Conservation (phyloP, 2,329 filamentous ascomycete genomes). For the Colletotrichum eremochloae region DNA sequence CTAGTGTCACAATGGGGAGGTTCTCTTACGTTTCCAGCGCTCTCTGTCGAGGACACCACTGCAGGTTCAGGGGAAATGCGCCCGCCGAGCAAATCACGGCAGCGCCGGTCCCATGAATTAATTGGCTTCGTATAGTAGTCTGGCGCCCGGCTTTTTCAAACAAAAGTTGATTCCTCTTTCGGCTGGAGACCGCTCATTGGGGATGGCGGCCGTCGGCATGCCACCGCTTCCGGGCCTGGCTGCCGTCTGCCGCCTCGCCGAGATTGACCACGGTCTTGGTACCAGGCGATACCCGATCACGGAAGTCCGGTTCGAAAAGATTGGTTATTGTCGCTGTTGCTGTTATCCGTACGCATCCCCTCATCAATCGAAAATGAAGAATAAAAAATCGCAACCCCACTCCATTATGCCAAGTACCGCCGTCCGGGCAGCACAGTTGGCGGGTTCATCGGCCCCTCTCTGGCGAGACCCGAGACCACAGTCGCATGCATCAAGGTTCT, state of each 20-base stretch:
- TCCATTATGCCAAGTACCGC: conserved; percentile 21
- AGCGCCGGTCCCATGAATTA: background rate
- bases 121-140: background rate
- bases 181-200: background rate
- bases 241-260: conserved; percentile 29
- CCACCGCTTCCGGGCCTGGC: conserved; percentile 11
- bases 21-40: background rate
- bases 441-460: conserved; percentile 23
- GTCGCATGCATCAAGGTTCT: conserved; percentile 14
- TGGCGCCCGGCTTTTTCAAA: background rate
- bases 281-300: conserved; percentile 23
- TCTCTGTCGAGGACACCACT: conserved; percentile 1
- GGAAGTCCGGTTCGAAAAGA: conserved; percentile 12
- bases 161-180: conserved; percentile 5
- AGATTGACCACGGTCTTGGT: conserved; percentile 18
- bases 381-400: conserved; percentile 2
- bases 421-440: conserved; percentile 14
- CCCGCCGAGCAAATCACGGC: background rate
- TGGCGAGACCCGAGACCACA: conserved; percentile 17
- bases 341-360: background rate
- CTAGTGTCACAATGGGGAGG: background rate
- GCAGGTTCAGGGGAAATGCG: background rate
- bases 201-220: conserved; percentile 1
- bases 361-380: background rate
- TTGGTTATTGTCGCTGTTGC: conserved; percentile 10